Conservation (phyloP, 2,329 filamentous ascomycete species). For the Trichoderma sp. region DNA sequence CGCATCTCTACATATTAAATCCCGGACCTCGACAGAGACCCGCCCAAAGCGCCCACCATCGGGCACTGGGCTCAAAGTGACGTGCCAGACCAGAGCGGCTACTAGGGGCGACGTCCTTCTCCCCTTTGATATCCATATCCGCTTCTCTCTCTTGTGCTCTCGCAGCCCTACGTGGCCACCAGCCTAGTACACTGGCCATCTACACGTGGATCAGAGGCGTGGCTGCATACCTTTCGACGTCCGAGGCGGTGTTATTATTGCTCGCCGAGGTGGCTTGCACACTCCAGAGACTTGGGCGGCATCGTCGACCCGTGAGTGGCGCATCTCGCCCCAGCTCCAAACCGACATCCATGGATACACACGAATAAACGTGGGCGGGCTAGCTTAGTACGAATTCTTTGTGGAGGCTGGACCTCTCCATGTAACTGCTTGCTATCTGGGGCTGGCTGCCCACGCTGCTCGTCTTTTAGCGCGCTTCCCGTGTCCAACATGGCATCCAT, state of each 20-base stretch:
- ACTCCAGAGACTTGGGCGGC: constrained; percentile 15
- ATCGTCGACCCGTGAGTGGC: constrained; percentile 23
- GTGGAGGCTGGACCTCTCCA: constrained; percentile 22
- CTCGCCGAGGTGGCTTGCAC: constrained; percentile 21
- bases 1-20: constrained; percentile 7
- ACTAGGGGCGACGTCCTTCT: neutral
- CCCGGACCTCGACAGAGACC: constrained; percentile 11
- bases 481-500: constrained; percentile 22
- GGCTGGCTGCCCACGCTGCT: constrained; percentile 18
- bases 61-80: constrained; percentile 15
- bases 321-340: constrained; percentile 20
- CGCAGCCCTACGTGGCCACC: constrained; percentile 12
- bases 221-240: constrained; percentile 20
- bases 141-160: neutral
- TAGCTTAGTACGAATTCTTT: constrained; percentile 16
- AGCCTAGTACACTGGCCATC: neutral
- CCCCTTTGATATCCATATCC: neutral
- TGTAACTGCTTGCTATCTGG: constrained; percentile 20
- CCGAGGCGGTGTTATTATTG: constrained; percentile 13
- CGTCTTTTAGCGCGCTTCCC: constrained; percentile 20
- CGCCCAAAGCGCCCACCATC: constrained; percentile 18
- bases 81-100: constrained; percentile 7
- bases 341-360: constrained; percentile 15
- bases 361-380: constrained; percentile 23
- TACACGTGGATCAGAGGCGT: constrained; percentile 22